A percentile compares a stretch with the other conserved stretches of the same genome.
Conservation (phyloP, 108 stramenopile genomes). For the Poteriospumella lacustris region DNA sequence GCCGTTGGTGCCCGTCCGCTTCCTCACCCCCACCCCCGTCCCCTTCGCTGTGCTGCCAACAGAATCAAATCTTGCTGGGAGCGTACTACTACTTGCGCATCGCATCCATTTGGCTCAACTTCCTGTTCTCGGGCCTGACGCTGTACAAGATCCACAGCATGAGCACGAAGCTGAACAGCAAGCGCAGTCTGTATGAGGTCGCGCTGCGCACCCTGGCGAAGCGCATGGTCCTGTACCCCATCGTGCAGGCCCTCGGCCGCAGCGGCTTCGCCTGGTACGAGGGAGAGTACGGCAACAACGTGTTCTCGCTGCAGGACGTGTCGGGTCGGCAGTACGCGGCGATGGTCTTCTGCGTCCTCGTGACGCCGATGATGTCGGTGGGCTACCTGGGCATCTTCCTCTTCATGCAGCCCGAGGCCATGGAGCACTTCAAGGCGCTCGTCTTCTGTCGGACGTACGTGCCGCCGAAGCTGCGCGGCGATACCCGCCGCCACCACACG, state of each 20-base stretch:
- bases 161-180: background rate
- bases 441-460: too few relatives aligned
- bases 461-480: too few relatives aligned
- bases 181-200: background rate
- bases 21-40: too few relatives aligned
- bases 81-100: background rate
- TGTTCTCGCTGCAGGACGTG: background rate
- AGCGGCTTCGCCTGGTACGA: background rate
- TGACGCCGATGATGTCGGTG: background rate
- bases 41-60: too few relatives aligned
- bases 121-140: background rate
- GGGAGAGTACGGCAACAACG: background rate
- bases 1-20: too few relatives aligned
- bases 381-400: slow-evolving; percentile 13
- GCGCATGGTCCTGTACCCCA: background rate
- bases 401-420: background rate
- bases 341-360: background rate
- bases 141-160: background rate
- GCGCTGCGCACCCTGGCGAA: background rate
- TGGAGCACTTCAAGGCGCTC: too few relatives aligned
- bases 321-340: background rate
- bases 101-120: background rate
- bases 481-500: too few relatives aligned
- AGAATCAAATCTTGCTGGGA: too few relatives aligned
- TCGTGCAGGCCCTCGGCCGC: background rate